Conservation (phyloP, 2,329 filamentous ascomycete species). For the Ophiostoma perfectum region DNA sequence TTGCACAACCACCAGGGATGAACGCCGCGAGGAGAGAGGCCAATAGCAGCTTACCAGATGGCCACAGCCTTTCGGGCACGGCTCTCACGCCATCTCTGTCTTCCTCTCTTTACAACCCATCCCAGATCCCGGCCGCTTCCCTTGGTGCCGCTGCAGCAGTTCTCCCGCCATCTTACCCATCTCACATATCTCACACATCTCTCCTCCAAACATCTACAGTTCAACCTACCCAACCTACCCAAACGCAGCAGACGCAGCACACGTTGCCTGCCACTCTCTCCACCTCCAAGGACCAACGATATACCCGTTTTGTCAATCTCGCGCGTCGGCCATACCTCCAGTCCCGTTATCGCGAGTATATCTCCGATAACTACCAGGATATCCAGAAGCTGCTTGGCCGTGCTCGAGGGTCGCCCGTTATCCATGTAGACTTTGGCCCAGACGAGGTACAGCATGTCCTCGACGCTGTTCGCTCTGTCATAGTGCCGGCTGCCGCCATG, state of each 20-base stretch:
- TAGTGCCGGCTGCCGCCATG: not conserved
- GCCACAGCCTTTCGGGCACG: not conserved
- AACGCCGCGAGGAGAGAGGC: not conserved
- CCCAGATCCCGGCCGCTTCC: not conserved
- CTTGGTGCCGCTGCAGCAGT: not conserved
- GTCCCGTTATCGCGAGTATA: slow-evolving; percentile 23
- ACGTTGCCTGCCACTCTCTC: not conserved
- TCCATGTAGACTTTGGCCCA: slow-evolving; percentile 45
- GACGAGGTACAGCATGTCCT: slow-evolving; percentile 34
- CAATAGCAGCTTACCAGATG: not conserved
- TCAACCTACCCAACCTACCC: not conserved
- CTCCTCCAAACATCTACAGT: not conserved
- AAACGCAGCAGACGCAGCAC: not conserved
- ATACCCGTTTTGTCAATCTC: slow-evolving; percentile 2
- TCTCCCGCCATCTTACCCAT: not conserved
- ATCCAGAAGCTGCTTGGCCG: slow-evolving; percentile 16
- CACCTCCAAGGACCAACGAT: not conserved
- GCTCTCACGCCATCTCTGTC: not conserved
- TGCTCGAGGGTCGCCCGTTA: slow-evolving; percentile 19
- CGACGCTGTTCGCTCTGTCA: not conserved
- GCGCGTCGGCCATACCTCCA: slow-evolving; percentile 29
- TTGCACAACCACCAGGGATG: not conserved
- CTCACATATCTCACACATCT: no score
- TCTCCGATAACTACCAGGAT: slow-evolving; percentile 25
- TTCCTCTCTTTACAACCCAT: not conserved